Base-by-base conservation (phyloP, 495 filamentous ascomycete species). In the Penicillium maclennaniae region DNA sequence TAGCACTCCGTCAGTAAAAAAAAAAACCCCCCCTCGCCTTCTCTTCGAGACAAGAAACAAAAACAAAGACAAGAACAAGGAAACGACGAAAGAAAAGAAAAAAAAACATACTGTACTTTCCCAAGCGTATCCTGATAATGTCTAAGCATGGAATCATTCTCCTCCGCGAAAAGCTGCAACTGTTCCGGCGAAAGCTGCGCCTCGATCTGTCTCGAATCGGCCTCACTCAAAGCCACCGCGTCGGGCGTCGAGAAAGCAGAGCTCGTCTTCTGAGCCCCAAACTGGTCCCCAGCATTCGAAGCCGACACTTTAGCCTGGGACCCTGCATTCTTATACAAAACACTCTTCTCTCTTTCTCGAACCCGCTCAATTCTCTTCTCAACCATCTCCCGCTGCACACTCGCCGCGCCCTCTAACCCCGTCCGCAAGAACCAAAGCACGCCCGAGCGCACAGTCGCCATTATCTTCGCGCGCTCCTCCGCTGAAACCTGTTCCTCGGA, bases 111-210 rank as follows among this genome's bases (percentile, higher is more conserved):
- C 89, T 86, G 88, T 53, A 97, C 89, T 80, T 97, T 92, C 63
- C 92, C 86, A 65, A 97, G 74, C 0, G 87, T 89, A 69, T 87
- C 88, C 68, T 97, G 88, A 67, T 92, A 96, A 69, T 95, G 88
- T 69, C 84, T 87, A 46, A 97, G 71, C 87, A 98, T 90, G 49
- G 87, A 81, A 63, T 90, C 85, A 67, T 99, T 97, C 68, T 97
- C 92, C 69, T 88, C 82, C 37, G 89, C 92, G 71, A 99, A 97
- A 57, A 97, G 77, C 68, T 96, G 92, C 48, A 91, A 68, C 67
- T 97, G 92, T 56, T 96, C 90, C 43, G 82, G 79, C 17, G 83
- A 87, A 54, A 97, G 71, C 53, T 87, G 78, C 27, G 79, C 70
- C 53, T 85, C 78, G 19, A 80, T 81, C 15, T 69, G 70, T 34